These are phyloP conservation scores for Hirschfeldia incana DNA, from an alignment of 345 rosid species.

Conservation along the genomic window DNA sequence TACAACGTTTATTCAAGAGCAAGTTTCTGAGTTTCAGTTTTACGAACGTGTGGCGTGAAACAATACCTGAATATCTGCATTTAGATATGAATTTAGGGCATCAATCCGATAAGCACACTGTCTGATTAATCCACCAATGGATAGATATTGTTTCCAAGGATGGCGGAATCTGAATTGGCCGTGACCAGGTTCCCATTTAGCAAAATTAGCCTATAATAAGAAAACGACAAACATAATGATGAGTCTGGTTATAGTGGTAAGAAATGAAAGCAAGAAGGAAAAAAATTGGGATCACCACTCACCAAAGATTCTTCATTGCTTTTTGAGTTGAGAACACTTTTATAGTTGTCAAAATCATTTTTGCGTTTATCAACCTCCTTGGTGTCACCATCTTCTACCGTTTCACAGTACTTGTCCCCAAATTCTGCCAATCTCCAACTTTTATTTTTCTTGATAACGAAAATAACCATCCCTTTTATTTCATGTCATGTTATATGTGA, in stretches of 20 bases:
- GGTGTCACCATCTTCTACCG: conserved; percentile 24
- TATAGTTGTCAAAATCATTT: conserved; percentile 47
- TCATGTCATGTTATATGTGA: not conserved
- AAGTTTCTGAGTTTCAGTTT: not conserved
- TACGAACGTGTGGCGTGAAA: not conserved
- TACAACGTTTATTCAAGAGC: not conserved
- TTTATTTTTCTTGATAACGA: conserved; percentile 9
- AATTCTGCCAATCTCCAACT: conserved; percentile 48
- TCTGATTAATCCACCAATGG: conserved; percentile 50
- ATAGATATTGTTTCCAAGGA: conserved; percentile 74
- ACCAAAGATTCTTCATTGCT: conserved; percentile 73
- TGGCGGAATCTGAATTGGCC: conserved; percentile 70
- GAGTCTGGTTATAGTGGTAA: not conserved
- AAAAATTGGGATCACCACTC: conserved; percentile 26
- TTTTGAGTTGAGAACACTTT: conserved; percentile 62
- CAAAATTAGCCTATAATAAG: conserved; percentile 62
- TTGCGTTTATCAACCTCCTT: conserved; percentile 39
- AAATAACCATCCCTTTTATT: not conserved
- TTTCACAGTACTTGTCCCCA: conserved; percentile 52
- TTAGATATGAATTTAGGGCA: conserved; percentile 55
- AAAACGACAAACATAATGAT: conserved; percentile 10
- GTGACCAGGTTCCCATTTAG: conserved; percentile 85
- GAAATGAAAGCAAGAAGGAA: not conserved
- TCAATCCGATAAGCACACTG: conserved; percentile 68
- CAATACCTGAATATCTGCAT: conserved; percentile 45